Evolutionary conservation across 1,284 basidiomycete species (phyloP), one percentile per base, ranked within the genome.

Genomic region (Neotropicomus parvogracilis): DNA sequence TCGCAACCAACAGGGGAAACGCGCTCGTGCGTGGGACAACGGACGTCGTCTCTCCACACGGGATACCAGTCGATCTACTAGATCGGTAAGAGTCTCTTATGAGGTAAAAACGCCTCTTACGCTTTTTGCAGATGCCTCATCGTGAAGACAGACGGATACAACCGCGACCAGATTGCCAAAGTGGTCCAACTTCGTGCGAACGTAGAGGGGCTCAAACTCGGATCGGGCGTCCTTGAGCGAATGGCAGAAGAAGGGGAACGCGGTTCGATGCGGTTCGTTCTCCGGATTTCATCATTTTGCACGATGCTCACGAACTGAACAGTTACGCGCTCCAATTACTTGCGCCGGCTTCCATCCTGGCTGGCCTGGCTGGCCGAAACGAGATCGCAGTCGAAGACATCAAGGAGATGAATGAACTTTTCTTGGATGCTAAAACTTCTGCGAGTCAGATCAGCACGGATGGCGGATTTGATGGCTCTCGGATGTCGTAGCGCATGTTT

Each of bases 1-100:
- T 98, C 48, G 97, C 97, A 1, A 97, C 95, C 20, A 99, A 99
- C 69, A 81, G 97, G 27, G 97, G 95, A 4, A 86, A 92, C 58
- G 83, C 89, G 14, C 81, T 92, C 5, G 93, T 99, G 40, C 82
- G 95, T 34, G 95, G 97, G 3, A 97, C 97, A 11, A 82, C 81
- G 1, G 95, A 98, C 53, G 88, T 99, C 49, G 77, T 92, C 16
- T 81, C 91, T 2, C 91, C 97, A 0, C 95, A 99, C 67, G 97
- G 95, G 19, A 79, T 99, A 45, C 97, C 95, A 5, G 80, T 95
- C 43, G 95, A 99, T 71, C 73, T 99, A 21, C 77, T 98, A 38
- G 95, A 99, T 70, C 79, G 95, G 86, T 85, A 60, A 49, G 74
- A 54, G 0, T 44, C 39, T 50, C 37, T 39, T 29, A 34, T 20